phyloP scores from a whole-genome alignment of 805 yeast species.

The Suhomyces prunicola region DNA sequence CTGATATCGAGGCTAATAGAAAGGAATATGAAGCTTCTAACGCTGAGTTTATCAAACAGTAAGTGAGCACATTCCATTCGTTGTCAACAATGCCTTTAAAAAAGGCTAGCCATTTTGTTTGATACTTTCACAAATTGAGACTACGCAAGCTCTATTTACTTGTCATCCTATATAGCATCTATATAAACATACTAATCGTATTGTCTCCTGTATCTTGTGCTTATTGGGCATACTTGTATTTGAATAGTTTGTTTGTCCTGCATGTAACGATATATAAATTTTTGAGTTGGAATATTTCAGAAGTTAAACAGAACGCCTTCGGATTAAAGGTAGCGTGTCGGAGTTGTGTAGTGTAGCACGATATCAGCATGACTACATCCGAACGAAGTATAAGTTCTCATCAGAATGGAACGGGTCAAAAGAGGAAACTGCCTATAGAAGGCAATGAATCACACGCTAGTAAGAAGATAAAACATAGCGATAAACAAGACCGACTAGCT shows the following conservation, averaged over 20 bases:
- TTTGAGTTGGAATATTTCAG: not conserved
- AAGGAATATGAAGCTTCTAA: slow-evolving; percentile 33
- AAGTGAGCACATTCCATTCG: not conserved
- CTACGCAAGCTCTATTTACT: not conserved
- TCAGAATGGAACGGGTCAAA: not conserved
- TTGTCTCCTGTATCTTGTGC: no score
- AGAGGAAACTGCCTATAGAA: not conserved
- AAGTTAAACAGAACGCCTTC: no score
- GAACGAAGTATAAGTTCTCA: slow-evolving; percentile 1
- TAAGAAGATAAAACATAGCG: not conserved
- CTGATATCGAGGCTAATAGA: slow-evolving; percentile 23
- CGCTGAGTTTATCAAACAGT: slow-evolving; percentile 35
- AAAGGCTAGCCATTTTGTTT: no score
- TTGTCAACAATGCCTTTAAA: no score
- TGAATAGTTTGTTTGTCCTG: not conserved
- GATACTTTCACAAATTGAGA: not conserved
- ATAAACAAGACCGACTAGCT: slow-evolving; percentile 29
- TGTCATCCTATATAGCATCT: not conserved
- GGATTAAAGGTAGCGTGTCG: not conserved
- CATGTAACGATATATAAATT: not conserved
- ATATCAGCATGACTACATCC: not conserved
- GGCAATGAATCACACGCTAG: not conserved
- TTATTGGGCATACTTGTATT: no score
- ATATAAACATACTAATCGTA: no score
- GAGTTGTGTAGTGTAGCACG: not conserved